phyloP scores from a whole-genome alignment of 768 basidiomycete genomes.

The Hydnomerulius pinastri region DNA sequence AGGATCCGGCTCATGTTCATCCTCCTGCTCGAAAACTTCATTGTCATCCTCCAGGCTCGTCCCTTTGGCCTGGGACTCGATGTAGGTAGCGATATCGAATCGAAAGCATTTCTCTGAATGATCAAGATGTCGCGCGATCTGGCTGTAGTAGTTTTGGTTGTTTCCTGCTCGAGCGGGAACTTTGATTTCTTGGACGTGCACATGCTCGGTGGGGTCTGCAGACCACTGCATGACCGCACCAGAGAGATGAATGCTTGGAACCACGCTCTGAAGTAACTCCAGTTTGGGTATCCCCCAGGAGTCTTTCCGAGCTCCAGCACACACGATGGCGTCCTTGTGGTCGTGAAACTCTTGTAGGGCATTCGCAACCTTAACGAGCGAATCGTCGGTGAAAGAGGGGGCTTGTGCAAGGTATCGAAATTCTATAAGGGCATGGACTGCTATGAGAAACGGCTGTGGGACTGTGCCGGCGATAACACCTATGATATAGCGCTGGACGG shows the following conservation, averaged over 20 bases:
- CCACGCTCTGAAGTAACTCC: constrained; percentile 7
- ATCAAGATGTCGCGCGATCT: constrained; percentile 1
- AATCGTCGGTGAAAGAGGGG: constrained; percentile 24
- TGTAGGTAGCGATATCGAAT: background rate
- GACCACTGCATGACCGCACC: constrained; percentile 9
- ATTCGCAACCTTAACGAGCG: constrained; percentile 14
- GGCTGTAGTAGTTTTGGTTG: constrained; percentile 1
- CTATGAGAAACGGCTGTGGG: constrained; percentile 28
- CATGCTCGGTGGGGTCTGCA: constrained; percentile 6
- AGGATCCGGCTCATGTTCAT: background rate
- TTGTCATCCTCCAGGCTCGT: constrained; percentile 7
- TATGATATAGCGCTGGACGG: constrained; percentile 38
- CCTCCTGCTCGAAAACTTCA: background rate
- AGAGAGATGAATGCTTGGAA: background rate
- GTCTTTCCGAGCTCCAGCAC: constrained; percentile 19
- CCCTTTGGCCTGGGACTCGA: no score
- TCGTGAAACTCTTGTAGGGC: constrained; percentile 33
- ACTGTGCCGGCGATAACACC: constrained; percentile 36
- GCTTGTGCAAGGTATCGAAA: constrained; percentile 40
- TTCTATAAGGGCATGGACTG: constrained; percentile 37
- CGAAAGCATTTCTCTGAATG: constrained; percentile 23
- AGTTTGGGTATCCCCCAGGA: constrained; percentile 9
- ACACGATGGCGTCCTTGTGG: constrained; percentile 35
- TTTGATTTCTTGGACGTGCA: background rate
- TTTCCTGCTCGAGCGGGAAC: constrained; percentile 1